phyloP scores from a whole-genome alignment of 352 stramenopile species.

The Pythium coloratum region DNA sequence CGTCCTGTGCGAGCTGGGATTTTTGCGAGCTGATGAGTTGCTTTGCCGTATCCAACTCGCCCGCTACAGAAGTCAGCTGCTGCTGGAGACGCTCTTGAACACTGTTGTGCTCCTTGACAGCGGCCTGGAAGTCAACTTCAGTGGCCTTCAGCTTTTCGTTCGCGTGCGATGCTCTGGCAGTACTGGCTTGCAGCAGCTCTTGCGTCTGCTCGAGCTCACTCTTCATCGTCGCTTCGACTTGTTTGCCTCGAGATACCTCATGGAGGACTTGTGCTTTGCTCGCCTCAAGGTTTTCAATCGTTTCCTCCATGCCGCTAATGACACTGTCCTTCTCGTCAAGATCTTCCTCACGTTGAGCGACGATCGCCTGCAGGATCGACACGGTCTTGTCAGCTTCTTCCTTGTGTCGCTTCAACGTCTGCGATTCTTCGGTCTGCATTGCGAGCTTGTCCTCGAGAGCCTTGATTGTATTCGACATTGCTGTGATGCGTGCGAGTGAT shows the following conservation, averaged over 20 bases:
- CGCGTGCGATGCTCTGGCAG: neutral
- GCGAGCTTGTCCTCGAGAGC: conserved; percentile 3
- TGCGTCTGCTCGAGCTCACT: neutral
- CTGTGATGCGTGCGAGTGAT: neutral
- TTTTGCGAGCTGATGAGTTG: conserved; percentile 5
- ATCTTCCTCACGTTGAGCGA: conserved; percentile 19
- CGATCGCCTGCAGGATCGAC: neutral
- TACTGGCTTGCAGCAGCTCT: neutral
- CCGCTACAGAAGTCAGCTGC: neutral
- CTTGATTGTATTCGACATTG: neutral
- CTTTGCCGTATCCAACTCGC: conserved; percentile 3
- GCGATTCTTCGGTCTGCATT: neutral
- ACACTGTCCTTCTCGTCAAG: conserved; percentile 26
- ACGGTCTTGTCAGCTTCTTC: conserved; percentile 4
- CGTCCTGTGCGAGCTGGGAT: neutral
- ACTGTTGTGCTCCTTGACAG: neutral
- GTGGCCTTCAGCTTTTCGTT: neutral
- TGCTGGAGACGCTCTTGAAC: neutral
- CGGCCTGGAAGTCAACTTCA: neutral
- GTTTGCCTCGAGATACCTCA: neutral
- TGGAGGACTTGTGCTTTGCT: neutral
- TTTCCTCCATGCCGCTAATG: conserved; percentile 28
- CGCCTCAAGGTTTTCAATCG: conserved; percentile 22
- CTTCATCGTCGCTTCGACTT: neutral
- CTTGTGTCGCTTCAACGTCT: conserved; percentile 4